Base-by-base conservation (phyloP, 768 basidiomycete genomes). In the Gautieria morchelliformis region DNA sequence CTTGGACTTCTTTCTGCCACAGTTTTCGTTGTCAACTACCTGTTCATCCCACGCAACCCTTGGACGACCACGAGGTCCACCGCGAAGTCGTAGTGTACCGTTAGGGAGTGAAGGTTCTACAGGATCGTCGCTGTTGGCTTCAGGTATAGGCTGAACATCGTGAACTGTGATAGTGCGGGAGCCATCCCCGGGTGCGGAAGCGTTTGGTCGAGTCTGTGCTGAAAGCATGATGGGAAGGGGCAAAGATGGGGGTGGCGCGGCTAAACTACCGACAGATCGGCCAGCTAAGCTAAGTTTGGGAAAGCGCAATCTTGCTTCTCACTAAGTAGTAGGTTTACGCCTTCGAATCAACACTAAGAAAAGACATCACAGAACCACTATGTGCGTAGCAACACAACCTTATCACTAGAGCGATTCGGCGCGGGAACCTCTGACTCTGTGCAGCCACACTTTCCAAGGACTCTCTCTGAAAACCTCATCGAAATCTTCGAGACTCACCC, bases 1-100 rank as follows among this genome's bases (percentile, higher is more conserved):
- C 73, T 97, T 97, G 30, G 91, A 92, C 61, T 87, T 90, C 71
- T 96, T 95, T 77, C 80, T 84, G 7, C 90, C 91, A 59, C 84
- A 79, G 0, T 85, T 84, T 64, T 97, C 94, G 65, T 97, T 96
- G 68, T 97, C 94, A 3, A 95, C 78, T 4, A 90, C 88, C 55
- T 83, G 86, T 17, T 91, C 87, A 20, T 72, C 78, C 94, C 94
- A 96, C 0, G 79, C 83, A 0, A 97, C 94, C 24, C 78, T 74
- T 41, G 78, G 81, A 32, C 71, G 70, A 27, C 71, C 71, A 32
- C 73, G 52, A 7, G 78, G 73, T 10, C 68, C 78, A 19, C 80
- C 87, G 17, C 84, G 76, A 32, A 92, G 75, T 54, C 75, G 78
- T 40, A 91, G 72, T 0, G 81, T 75, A 4, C 84, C 84, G 0